Percentiles rank a stretch among this genome's conserved stretches.
phyloP scores from a whole-genome alignment of 2,329 filamentous ascomycete species.

The Whalleya microplaca region DNA sequence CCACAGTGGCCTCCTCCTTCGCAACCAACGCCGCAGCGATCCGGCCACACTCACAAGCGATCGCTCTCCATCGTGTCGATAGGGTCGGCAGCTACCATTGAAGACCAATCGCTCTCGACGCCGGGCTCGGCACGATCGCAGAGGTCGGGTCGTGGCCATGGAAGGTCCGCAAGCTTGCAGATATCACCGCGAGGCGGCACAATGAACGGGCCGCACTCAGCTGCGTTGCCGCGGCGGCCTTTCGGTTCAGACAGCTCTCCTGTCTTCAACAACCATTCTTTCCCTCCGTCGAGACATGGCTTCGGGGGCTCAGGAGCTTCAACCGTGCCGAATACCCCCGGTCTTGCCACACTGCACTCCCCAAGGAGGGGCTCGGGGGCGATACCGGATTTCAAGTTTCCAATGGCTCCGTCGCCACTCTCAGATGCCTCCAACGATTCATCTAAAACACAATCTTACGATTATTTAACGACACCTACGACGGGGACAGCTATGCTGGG shows the following conservation, averaged over 20 bases:
- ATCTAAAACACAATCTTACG: constrained; percentile 38
- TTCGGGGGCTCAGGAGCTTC: constrained; percentile 44
- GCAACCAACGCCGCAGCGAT: constrained; percentile 32
- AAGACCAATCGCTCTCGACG: constrained; percentile 49
- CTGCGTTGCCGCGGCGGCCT: constrained; percentile 46
- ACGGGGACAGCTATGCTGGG: no score
- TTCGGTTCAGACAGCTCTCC: constrained; percentile 52
- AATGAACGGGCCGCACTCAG: constrained; percentile 49
- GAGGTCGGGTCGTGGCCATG: constrained; percentile 67
- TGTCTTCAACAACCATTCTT: constrained; percentile 56
- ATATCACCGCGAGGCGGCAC: constrained; percentile 58
- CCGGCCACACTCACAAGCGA: constrained; percentile 68
- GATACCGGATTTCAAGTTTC: constrained; percentile 62
- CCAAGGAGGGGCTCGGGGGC: constrained; percentile 47
- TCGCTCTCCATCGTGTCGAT: constrained; percentile 85
- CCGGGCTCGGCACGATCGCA: constrained; percentile 48
- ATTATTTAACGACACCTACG: constrained; percentile 47
- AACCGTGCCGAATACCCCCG: constrained; percentile 52
- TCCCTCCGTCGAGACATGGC: constrained; percentile 53
- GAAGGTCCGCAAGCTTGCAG: constrained; percentile 80
- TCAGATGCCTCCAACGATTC: constrained; percentile 37
- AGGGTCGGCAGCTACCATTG: constrained; percentile 56
- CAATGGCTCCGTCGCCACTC: constrained; percentile 49
- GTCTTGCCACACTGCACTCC: constrained; percentile 41
- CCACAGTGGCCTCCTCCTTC: constrained; percentile 47